These are phyloP conservation scores for Calamus simplicifolius DNA, from an alignment of 176 grass and related monocot genomes.

Conservation along the genomic window DNA sequence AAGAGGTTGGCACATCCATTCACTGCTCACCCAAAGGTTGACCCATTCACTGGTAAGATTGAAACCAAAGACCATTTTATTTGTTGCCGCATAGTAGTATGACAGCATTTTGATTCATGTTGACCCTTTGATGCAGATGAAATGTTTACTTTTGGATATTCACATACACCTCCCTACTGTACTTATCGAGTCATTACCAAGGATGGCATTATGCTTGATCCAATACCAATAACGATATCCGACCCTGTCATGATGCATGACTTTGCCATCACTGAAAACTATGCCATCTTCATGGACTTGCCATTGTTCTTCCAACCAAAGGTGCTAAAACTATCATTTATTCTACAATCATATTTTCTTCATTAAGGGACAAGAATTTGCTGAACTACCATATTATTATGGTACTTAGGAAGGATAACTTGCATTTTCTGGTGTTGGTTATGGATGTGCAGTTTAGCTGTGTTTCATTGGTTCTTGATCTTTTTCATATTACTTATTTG, in stretches of 20 bases:
- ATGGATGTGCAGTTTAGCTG: neutral
- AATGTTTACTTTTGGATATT: conserved; percentile 99
- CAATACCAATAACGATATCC: conserved; percentile 95
- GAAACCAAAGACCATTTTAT: conserved; percentile 9
- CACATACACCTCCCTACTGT: conserved; percentile 75
- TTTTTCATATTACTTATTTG: neutral
- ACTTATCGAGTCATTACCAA: conserved; percentile 94
- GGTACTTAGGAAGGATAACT: neutral
- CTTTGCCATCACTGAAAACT: conserved; percentile 96
- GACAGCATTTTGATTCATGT: neutral
- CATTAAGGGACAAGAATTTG: neutral
- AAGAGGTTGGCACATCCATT: conserved; percentile 89
- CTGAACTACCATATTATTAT: neutral
- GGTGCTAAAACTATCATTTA: conserved; percentile 23
- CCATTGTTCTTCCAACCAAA: conserved; percentile 84
- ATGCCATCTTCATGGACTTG: conserved; percentile 94
- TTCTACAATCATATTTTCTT: neutral
- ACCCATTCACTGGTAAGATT: conserved; percentile 70
- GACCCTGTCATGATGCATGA: conserved; percentile 99
- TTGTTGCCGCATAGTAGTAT: neutral
- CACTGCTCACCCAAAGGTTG: conserved; percentile 97
- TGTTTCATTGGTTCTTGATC: too few species aligned
- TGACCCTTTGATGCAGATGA: conserved; percentile 48
- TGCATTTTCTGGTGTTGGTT: neutral
- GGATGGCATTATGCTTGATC: conserved; percentile 87